These are phyloP conservation scores for Triticum turgidum DNA, from an alignment of 176 grass and related monocot genomes.

Conservation along the genomic window DNA sequence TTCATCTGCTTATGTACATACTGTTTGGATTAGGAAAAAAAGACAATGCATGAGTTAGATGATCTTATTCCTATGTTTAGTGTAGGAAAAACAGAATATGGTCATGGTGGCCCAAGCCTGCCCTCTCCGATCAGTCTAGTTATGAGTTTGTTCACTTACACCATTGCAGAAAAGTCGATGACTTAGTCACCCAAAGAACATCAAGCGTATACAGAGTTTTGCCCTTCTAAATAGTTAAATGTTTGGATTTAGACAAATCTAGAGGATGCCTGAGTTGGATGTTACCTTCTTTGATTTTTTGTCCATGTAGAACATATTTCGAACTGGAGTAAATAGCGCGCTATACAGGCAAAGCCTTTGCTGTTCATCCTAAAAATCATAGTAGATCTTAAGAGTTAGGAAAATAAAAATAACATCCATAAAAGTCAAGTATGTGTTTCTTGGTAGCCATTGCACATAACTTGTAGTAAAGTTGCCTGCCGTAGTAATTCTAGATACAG, in stretches of 20 bases:
- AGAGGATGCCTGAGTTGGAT: constrained; percentile 7
- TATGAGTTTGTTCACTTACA: background rate
- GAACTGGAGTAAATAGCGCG: constrained; percentile 63
- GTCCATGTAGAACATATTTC: constrained; percentile 66
- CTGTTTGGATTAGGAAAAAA: background rate
- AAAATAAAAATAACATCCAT: background rate
- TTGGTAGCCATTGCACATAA: background rate
- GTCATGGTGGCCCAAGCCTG: background rate
- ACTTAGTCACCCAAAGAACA: constrained; percentile 10
- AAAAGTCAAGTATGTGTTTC: constrained; percentile 1
- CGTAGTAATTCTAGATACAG: constrained; percentile 7
- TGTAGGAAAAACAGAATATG: background rate
- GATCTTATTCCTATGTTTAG: background rate
- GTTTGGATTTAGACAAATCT: background rate
- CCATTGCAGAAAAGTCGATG: background rate
- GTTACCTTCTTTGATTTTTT: constrained; percentile 84
- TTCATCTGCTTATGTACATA: background rate
- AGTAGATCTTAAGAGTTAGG: constrained; percentile 24
- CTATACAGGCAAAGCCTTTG: constrained; percentile 78
- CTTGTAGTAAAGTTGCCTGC: background rate
- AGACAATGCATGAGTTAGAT: background rate
- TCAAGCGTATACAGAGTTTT: background rate
- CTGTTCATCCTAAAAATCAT: constrained; percentile 75
- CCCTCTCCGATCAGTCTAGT: constrained; percentile 12
- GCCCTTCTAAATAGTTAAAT: background rate